phyloP scores from a whole-genome alignment of 768 basidiomycete species.

The Megacollybia marginata region DNA sequence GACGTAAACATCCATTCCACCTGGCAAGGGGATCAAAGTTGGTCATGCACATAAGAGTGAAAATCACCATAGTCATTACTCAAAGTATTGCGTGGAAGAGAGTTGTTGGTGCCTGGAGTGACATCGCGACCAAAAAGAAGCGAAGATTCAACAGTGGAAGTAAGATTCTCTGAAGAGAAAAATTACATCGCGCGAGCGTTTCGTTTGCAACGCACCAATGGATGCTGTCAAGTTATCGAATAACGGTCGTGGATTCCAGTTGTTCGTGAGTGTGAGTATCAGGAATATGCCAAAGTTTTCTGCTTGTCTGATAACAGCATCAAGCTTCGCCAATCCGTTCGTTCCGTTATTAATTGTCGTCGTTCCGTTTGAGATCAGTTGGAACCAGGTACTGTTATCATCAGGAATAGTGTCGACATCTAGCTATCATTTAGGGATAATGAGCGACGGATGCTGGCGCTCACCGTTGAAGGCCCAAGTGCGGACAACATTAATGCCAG shows the following conservation, averaged over 20 bases:
- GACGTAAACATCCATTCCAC: slow-evolving; percentile 64
- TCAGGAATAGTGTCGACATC: slow-evolving; percentile 45
- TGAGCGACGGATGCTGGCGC: slow-evolving; percentile 2
- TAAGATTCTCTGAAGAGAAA: not conserved
- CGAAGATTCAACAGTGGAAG: not conserved
- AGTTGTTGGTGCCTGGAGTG: slow-evolving; percentile 24
- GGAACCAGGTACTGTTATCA: slow-evolving; percentile 56
- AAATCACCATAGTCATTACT: slow-evolving; percentile 56
- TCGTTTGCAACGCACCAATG: not conserved
- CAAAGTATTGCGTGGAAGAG: slow-evolving; percentile 42
- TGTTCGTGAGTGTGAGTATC: slow-evolving; percentile 53
- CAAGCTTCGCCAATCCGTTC: slow-evolving; percentile 57
- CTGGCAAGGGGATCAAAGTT: slow-evolving; percentile 21
- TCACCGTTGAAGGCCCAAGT: slow-evolving; percentile 70
- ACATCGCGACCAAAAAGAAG: slow-evolving; percentile 6
- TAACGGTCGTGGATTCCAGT: slow-evolving; percentile 42
- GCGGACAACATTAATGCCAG: slow-evolving; percentile 52
- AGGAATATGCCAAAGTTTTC: slow-evolving; percentile 46
- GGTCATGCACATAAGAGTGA: not conserved
- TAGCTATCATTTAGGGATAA: slow-evolving; percentile 11
- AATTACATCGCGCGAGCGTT: not conserved
- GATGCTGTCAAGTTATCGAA: slow-evolving; percentile 15
- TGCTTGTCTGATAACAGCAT: slow-evolving; percentile 48
- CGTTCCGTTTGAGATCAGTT: slow-evolving; percentile 48
- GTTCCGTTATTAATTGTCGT: slow-evolving; percentile 48